Evolutionary conservation across 768 basidiomycete species (phyloP), one percentile per base, ranked within the genome.

Genomic region (Termitomyces sp.): DNA sequence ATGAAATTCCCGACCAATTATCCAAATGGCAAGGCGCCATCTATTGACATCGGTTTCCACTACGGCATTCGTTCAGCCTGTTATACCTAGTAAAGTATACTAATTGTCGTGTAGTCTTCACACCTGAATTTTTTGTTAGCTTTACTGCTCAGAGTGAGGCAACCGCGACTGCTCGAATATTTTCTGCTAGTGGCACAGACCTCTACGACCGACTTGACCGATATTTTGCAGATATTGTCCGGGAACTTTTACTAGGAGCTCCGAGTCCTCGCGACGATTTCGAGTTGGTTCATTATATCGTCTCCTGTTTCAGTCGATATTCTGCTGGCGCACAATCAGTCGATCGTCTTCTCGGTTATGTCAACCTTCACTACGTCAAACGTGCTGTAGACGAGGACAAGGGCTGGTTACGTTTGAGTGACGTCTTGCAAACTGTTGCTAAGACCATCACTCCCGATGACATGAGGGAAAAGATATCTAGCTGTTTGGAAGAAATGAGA

Each of bases 61-160:
- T 83, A 86, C 68, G 87, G 87, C 58, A 85, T 90, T 42, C 87
- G 90, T 70, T 88, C 88, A 20, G 86, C 88, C n/a, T 84, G 84
- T 56, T 90, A 91, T 76, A 88, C 89, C 74, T 90, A 89, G 81
- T 85, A 76, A 74, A 77, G 75, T 59, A 62, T 44, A 63, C 59
- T 61, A 66, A 69, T 42, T 30, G 47, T 53, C 48, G 33, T 38
- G 32, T 54, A 38, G 42, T 22, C 9, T 59, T 63, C 42, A 30
- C 65, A 55, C 63, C 62, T 63, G 59, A 68, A 38, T 59, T 58
- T 56, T 54, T 53, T 43, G 28, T 54, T 55, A 80, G 79, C 64
- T 82, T 85, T 67, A 83, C 82, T 54, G 68, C 80, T n/a, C 81
- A 83, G 69, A 78, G 75, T 58, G 85, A 87, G 65, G 70, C 71